Base-by-base conservation (phyloP, 2,329 filamentous ascomycete genomes). In the Sporothrix globosa region DNA sequence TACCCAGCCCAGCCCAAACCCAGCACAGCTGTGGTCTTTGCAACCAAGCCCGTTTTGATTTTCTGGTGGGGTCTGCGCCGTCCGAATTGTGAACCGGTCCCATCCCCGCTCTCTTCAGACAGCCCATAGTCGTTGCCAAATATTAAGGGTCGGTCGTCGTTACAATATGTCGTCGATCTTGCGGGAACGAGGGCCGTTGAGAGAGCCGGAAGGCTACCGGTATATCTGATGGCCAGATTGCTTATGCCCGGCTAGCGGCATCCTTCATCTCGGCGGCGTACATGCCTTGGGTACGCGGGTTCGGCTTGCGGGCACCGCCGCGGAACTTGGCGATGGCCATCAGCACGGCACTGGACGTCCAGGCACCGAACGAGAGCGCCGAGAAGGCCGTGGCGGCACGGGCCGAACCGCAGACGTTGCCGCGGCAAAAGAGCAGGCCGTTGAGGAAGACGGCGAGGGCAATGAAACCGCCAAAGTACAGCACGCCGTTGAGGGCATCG, bases 391-490 rank as follows among this genome's bases (percentile, higher is more conserved):
- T 82, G 71, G 84, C 82, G 56, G 85, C 85, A 24, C 84, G 84
- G 53, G 85, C 86, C 14, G 84, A 82, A 30, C 80, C 80, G 79
- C 88, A 90, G 34, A 88, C 85, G 50, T 80, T 80, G 54, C 87
- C 87, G 39, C 82, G 80, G 79, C 87, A 90, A 79, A 87, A 87
- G 69, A 84, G 78, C 66, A 89, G 80, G 68, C 80, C 80, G 76
- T 82, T 80, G 73, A 90, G 83, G 79, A 88, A 89, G 73, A 85
- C 82, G 56, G 85, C 81, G 24, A 89, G 82, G 11, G 85, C 85
- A 74, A 88, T 82, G 79, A 89, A 89, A 70, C 86, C 87, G 24
- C 82, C 80, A 77, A 89, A 86, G 79, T 87, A 88, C 76, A 89
- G 84, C 70, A 88, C 73, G 4, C 82, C 79, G 76, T 88, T 89